These are phyloP conservation scores for Talaromyces sp. DNA, from an alignment of 2,329 filamentous ascomycete genomes.

Conservation along the genomic window DNA sequence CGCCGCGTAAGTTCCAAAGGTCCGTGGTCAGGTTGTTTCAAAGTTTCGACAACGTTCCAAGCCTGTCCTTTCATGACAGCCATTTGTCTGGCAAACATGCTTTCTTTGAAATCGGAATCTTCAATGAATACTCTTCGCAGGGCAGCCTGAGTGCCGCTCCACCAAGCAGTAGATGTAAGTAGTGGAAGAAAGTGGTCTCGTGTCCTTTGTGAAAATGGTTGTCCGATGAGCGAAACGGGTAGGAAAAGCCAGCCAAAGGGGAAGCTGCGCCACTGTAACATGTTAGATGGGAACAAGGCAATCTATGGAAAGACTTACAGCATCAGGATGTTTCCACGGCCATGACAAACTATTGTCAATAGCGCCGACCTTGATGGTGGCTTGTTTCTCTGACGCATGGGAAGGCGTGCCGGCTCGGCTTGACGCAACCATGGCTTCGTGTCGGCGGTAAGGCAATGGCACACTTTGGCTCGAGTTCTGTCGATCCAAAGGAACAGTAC, in stretches of 20 bases:
- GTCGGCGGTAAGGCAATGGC: constrained; percentile 68
- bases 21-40: constrained; percentile 89
- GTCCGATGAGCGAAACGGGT: constrained; percentile 90
- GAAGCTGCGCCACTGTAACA: constrained; percentile 69
- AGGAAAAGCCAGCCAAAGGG: constrained; percentile 98
- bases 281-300: constrained; percentile 23
- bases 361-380: constrained; percentile 75
- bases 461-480: constrained; percentile 28
- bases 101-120: constrained; percentile 94
- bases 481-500: constrained; percentile 57
- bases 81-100: constrained; percentile 98
- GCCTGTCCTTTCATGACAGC: constrained; percentile 99
- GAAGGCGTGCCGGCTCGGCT: constrained; percentile 56
- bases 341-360: constrained; percentile 98
- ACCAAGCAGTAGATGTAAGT: constrained; percentile 92
- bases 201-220: constrained; percentile 92
- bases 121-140: constrained; percentile 84
- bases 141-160: constrained; percentile 87
- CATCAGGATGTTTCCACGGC: constrained; percentile 99
- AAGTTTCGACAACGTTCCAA: constrained; percentile 97
- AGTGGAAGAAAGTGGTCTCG: constrained; percentile 93
- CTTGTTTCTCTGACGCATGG: constrained; percentile 44
- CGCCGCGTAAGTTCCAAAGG: constrained; percentile 88
- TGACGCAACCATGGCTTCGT: constrained; percentile 79
- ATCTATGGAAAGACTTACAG: constrained; percentile 49